These are phyloP conservation scores for Fistulinella staudtii DNA, from an alignment of 1,284 basidiomycete genomes.

Conservation along the genomic window DNA sequence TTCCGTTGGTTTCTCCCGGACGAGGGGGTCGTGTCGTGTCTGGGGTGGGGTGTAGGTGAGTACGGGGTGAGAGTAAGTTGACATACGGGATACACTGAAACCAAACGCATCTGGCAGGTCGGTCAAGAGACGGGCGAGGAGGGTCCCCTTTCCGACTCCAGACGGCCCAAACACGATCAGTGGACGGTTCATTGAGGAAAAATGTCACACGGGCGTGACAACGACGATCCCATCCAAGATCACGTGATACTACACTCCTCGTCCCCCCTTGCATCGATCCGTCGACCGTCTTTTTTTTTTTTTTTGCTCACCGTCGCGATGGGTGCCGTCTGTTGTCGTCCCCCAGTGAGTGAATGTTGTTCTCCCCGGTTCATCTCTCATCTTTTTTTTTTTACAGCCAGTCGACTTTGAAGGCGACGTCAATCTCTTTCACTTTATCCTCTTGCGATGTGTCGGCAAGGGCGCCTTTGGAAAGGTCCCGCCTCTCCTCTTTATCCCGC, in stretches of 20 bases:
- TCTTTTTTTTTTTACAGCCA: slow-evolving; percentile 50
- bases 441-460: slow-evolving; percentile 92
- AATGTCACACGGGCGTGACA: not conserved
- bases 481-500: slow-evolving; percentile 11
- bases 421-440: slow-evolving; percentile 95
- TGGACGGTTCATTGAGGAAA: slow-evolving; percentile 45
- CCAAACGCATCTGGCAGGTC: slow-evolving; percentile 86
- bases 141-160: slow-evolving; percentile 93
- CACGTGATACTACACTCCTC: too few species aligned
- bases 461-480: slow-evolving; percentile 95
- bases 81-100: slow-evolving; percentile 90
- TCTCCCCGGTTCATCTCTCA: too few species aligned
- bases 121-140: slow-evolving; percentile 80
- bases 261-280: too few species aligned
- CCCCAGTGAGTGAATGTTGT: slow-evolving; percentile 67
- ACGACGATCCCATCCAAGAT: not conserved
- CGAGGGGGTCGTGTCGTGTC: slow-evolving; percentile 91
- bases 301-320: slow-evolving; percentile 40
- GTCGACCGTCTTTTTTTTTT: slow-evolving; percentile 12
- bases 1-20: slow-evolving; percentile 80
- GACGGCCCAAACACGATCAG: slow-evolving; percentile 82
- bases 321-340: slow-evolving; percentile 83
- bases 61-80: not conserved
- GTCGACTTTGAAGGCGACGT: slow-evolving; percentile 98
- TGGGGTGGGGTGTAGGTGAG: slow-evolving; percentile 33